Evolutionary conservation across 1,139 yeast genomes (phyloP).

Genomic region (Debaryomyces subglobosus): DNA sequence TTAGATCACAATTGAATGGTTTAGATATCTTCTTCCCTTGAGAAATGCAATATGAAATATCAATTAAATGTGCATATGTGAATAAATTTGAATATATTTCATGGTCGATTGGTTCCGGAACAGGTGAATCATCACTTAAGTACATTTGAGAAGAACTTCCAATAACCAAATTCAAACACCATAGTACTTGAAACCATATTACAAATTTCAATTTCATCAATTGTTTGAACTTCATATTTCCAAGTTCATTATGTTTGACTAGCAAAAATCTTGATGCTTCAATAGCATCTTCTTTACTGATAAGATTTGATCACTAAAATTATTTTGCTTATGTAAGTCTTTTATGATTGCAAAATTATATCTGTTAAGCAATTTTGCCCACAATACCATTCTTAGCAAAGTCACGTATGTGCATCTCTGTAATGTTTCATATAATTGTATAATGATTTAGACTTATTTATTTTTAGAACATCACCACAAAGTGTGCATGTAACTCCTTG

Average conservation of each 20-base stretch:
- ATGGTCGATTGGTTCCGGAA: slow-evolving; percentile 21
- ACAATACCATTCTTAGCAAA: background rate
- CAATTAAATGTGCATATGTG: slow-evolving; percentile 51
- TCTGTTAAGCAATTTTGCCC: background rate
- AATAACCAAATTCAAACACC: background rate
- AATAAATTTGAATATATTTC: slow-evolving; percentile 32
- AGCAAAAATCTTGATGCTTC: background rate
- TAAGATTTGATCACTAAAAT: background rate
- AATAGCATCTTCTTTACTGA: background rate
- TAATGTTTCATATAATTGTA: slow-evolving; percentile 2
- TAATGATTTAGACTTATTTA: background rate
- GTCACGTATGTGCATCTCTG: background rate
- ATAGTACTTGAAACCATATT: background rate
- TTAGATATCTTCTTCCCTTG: slow-evolving; percentile 31
- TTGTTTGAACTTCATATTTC: background rate
- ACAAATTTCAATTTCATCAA: background rate
- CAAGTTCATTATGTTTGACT: background rate
- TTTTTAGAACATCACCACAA: background rate
- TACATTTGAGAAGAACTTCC: background rate
- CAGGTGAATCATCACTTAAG: slow-evolving; percentile 3
- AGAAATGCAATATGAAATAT: slow-evolving; percentile 53
- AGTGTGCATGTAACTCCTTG: background rate
- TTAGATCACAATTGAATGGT: slow-evolving; percentile 51
- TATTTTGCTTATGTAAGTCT: background rate
- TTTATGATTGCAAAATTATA: background rate